Conservation (phyloP, 495 filamentous ascomycete genomes). For the Geopyxis carbonaria region DNA sequence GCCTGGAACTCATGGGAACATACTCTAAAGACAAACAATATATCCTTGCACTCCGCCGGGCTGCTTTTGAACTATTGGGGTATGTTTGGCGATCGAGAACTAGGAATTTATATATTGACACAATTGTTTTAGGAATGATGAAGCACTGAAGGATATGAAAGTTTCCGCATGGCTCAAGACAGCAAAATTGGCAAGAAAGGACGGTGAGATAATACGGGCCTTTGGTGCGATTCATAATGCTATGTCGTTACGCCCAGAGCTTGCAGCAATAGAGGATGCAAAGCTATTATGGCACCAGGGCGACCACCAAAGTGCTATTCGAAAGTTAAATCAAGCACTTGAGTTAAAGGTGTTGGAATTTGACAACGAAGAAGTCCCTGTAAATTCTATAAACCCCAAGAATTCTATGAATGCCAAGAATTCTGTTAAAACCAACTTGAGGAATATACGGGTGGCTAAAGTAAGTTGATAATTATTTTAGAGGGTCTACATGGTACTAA, state of each 20-base stretch:
- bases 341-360: slow-evolving; percentile 45
- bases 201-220: slow-evolving; percentile 60
- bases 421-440: slow-evolving; percentile 1
- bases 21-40: slow-evolving; percentile 88
- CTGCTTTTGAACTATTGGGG: slow-evolving; percentile 61
- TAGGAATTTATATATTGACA: too few species aligned
- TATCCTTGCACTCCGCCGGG: slow-evolving; percentile 69
- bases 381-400: not conserved
- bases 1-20: slow-evolving; percentile 68
- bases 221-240: slow-evolving; percentile 90
- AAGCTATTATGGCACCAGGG: slow-evolving; percentile 87
- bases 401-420: slow-evolving; percentile 23
- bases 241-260: slow-evolving; percentile 60
- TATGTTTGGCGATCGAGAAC: slow-evolving; percentile 32
- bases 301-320: slow-evolving; percentile 87
- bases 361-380: not conserved
- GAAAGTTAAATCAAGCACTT: slow-evolving; percentile 71
- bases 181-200: slow-evolving; percentile 72
- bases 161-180: slow-evolving; percentile 73
- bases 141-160: slow-evolving; percentile 44
- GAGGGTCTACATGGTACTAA: too few species aligned
- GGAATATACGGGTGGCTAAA: slow-evolving; percentile 19
- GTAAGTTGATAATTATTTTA: too few species aligned
- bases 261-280: slow-evolving; percentile 83
- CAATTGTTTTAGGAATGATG: slow-evolving; percentile 8